Evolutionary conservation across 768 basidiomycete species (phyloP).

Genomic region (Lactifluus subvellereus): DNA sequence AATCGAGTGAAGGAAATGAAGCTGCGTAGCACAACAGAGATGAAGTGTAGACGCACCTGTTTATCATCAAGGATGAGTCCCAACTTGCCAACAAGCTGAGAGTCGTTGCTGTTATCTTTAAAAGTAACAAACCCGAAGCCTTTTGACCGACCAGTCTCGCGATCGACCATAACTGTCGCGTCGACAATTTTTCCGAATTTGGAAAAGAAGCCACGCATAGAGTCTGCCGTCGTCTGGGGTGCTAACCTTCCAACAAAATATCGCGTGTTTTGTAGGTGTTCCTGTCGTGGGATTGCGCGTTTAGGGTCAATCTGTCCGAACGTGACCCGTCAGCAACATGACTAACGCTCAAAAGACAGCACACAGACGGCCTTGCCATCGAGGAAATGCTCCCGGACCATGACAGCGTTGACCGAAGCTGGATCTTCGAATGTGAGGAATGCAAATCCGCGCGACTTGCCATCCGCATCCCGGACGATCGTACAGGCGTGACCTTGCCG

Average conservation of each 20-base stretch:
- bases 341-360: slow-evolving; percentile 11
- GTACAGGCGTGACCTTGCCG: slow-evolving; percentile 95
- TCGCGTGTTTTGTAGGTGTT: slow-evolving; percentile 89
- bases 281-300: slow-evolving; percentile 93
- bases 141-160: slow-evolving; percentile 90
- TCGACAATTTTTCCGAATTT: slow-evolving; percentile 96
- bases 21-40: too few species aligned
- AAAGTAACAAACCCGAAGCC: slow-evolving; percentile 98
- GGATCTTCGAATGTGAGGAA: slow-evolving; percentile 96
- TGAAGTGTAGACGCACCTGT: slow-evolving; percentile 48
- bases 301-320: slow-evolving; percentile 91
- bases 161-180: slow-evolving; percentile 98
- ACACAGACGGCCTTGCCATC: slow-evolving; percentile 93
- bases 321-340: slow-evolving; percentile 5
- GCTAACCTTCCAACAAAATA: slow-evolving; percentile 95
- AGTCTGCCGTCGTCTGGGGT: slow-evolving; percentile 89
- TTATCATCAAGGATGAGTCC: slow-evolving; percentile 84
- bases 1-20: not conserved
- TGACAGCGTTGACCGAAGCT: slow-evolving; percentile 89
- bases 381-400: slow-evolving; percentile 90
- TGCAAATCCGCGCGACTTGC: slow-evolving; percentile 94
- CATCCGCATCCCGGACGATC: slow-evolving; percentile 96
- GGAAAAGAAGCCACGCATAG: slow-evolving; percentile 87
- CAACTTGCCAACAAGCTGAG: slow-evolving; percentile 83
- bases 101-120: slow-evolving; percentile 84